Evolutionary conservation across 2,329 filamentous ascomycete genomes (phyloP), one percentile per base, ranked within the genome.

Genomic region (Aaosphaeria arxii): DNA sequence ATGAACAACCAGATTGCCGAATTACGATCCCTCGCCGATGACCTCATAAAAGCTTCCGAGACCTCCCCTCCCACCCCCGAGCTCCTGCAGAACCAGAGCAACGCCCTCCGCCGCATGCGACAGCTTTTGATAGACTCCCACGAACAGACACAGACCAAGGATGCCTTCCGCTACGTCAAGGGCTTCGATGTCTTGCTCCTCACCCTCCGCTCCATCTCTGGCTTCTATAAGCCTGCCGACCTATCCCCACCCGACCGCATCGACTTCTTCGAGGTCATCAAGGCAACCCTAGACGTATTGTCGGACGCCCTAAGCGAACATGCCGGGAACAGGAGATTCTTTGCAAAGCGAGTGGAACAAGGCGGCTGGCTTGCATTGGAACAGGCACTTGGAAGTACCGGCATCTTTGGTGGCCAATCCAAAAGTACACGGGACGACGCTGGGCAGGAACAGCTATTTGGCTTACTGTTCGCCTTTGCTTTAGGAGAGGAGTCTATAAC

Each of bases 291-390:
- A 36, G 83, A 83, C 31, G 82, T 94, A 11, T 73, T 97, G 30
- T 86, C 88, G 1, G 86, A 87, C 42, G 84, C 85, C 11, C 80
- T 99, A 55, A 82, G 84, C 46, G 84, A 84, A 41, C 91, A 97
- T 69, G 79, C 86, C 42, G 92, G 91, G 17, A 99, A 97, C 71
- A 82, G 86, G 62, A 83, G 88, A 58, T 96, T 92, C 74, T 97
- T 97, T 67, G 82, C 84, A 49, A 85, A 84, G 56, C 80, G 84
- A 56, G 83, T 95, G 30, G 82, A 88, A 49, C 85, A 83, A 24
- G 88, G 86, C 48, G 91, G 92, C 4, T 95, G 90, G 86, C 79
- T 84, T 54, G 82, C 84, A 6, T 69, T 96, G 46, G 86, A 94
- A 62, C 82, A 88, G 63, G 82, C 82, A 5, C 80, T 91, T 72